These are phyloP conservation scores for Streptanthus diversifolius DNA, from an alignment of 345 rosid species.

Conservation along the genomic window DNA sequence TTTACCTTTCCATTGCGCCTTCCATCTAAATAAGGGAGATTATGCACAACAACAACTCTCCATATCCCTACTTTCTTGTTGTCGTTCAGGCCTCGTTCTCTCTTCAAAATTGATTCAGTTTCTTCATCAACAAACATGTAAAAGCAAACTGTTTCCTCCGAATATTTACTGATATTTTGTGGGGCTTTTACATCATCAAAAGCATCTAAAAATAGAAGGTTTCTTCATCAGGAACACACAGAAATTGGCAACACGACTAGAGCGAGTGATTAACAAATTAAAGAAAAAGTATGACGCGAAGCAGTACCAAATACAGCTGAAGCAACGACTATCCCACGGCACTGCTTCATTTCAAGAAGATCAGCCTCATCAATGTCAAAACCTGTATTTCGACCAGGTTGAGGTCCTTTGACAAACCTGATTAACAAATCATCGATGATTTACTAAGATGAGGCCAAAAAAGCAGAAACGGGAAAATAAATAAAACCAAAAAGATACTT, in stretches of 20 bases:
- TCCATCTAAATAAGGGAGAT: constrained; percentile 83
- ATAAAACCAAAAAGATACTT: constrained; percentile 31
- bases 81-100: constrained; percentile 47
- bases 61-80: constrained; percentile 72
- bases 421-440: background rate
- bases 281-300: constrained; percentile 10
- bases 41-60: constrained; percentile 84
- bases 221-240: constrained; percentile 23
- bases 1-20: constrained; percentile 95
- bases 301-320: constrained; percentile 92
- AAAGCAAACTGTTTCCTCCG: constrained; percentile 78
- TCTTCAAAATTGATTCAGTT: constrained; percentile 78
- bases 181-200: constrained; percentile 93
- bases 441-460: background rate
- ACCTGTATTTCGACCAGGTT: constrained; percentile 78
- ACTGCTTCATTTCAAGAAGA: constrained; percentile 84
- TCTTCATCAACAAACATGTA: constrained; percentile 95
- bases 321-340: constrained; percentile 84
- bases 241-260: background rate
- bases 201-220: constrained; percentile 54
- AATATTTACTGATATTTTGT: constrained; percentile 65
- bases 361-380: constrained; percentile 81
- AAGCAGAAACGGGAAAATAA: background rate
- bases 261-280: background rate
- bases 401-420: constrained; percentile 87